Base-by-base conservation (phyloP, 2,329 filamentous ascomycete genomes). In the Pestalotiopsis sp. region DNA sequence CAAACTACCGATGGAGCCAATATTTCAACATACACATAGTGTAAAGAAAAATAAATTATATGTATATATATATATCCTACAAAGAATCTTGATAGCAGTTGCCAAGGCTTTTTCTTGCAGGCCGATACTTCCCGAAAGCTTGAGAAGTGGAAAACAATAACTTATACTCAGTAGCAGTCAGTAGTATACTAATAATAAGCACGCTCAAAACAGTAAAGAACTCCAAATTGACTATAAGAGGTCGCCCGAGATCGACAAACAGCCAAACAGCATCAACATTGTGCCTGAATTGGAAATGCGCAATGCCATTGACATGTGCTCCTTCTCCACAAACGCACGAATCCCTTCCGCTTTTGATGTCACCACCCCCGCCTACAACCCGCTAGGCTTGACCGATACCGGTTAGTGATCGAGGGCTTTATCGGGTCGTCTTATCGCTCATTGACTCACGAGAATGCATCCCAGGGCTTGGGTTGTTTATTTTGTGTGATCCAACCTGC, bases 111-210 rank as follows among this genome's bases (percentile, higher is more conserved):
- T 36, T 2, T 36, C 31, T 36, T 36, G 31, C 31, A 36, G 31
- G 31, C 31, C 31, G 7, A 9, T 36, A 36, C 31, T 36, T 36
- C 31, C 31, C 31, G 31, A 36, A 36, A 36, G 31, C 31, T 36
- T 36, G 6, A 36, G 31, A 36, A 36, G 7, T 36, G 6, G 7
- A 36, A 36, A 9, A 36, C 31, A 36, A 36, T 36, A 36, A 36
- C 31, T 75, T 77, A 73, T 77, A 74, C 45, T 20, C 23, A 27
- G 14, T 45, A 25, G 6, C 20, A 36, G 27, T 56, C 31, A 36
- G 39, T 90, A 67, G 92, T 91, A 75, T 91, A 92, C 58, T 56
- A 17, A 36, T 56, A 17, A 36, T 36, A 36, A 9, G 31, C 31
- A 36, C 31, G 31, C 31, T 36, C 31, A 36, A 36, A 9, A 36